Conservation (phyloP, 345 rosid species). For the Moringa oleifera region DNA sequence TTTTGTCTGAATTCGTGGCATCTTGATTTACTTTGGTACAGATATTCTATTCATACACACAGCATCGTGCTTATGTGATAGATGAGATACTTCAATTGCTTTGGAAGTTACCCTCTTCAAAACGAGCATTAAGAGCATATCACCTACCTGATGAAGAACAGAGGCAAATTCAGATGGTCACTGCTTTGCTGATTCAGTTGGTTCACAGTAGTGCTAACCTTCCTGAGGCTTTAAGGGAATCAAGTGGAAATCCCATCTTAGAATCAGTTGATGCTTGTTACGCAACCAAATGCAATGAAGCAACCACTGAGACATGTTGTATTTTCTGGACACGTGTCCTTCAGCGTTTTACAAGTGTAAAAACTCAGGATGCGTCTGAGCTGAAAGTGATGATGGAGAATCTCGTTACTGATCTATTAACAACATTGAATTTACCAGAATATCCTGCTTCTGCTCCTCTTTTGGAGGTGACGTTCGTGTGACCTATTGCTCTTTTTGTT, state of each 20-base stretch:
- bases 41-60: constrained; percentile 84
- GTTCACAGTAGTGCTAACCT: constrained; percentile 87
- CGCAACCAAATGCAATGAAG: constrained; percentile 68
- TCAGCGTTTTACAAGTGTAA: constrained; percentile 78
- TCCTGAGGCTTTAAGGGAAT: constrained; percentile 69
- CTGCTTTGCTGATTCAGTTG: constrained; percentile 93
- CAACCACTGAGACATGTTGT: constrained; percentile 84
- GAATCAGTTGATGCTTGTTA: constrained; percentile 74
- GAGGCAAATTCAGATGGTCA: constrained; percentile 94
- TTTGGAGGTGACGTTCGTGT: constrained; percentile 63
- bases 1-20: background rate
- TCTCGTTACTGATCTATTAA: constrained; percentile 83
- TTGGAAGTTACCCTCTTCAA: constrained; percentile 84
- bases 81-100: constrained; percentile 87
- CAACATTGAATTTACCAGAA: constrained; percentile 89
- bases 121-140: constrained; percentile 75
- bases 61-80: constrained; percentile 77
- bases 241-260: constrained; percentile 46
- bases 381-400: constrained; percentile 85
- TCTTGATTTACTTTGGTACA: constrained; percentile 29
- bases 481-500: constrained; percentile 9
- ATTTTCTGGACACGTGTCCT: constrained; percentile 97
- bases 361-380: constrained; percentile 94
- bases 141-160: constrained; percentile 98
- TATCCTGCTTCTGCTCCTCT: constrained; percentile 92